phyloP scores from a whole-genome alignment of 1,284 basidiomycete genomes.

The Wallemia ichthyophaga region DNA sequence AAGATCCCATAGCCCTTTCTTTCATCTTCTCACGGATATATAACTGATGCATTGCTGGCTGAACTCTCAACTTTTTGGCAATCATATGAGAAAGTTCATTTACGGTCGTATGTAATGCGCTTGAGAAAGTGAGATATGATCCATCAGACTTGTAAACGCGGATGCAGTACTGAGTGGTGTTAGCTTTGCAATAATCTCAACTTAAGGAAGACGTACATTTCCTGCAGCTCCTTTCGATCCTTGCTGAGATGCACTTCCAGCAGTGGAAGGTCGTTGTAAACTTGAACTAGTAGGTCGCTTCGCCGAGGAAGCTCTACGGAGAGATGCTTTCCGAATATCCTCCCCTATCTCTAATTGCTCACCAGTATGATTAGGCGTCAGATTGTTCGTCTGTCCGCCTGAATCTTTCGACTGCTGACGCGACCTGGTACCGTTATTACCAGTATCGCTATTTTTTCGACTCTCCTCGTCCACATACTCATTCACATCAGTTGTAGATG shows the following conservation, averaged over 20 bases:
- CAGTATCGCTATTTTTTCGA: not conserved
- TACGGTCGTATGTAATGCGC: slow-evolving; percentile 35
- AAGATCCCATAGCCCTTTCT: slow-evolving; percentile 23
- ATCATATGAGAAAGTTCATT: slow-evolving; percentile 33
- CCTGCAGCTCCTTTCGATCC: not conserved
- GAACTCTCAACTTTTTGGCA: slow-evolving; percentile 21
- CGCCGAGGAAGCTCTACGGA: not conserved
- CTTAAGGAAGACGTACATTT: not conserved
- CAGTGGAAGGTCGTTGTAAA: not conserved
- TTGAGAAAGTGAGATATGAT: slow-evolving; percentile 37
- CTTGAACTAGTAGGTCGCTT: not conserved
- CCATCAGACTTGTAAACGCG: slow-evolving; percentile 51
- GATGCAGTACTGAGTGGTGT: slow-evolving; percentile 18
- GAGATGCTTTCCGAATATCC: not conserved
- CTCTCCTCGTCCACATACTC: not conserved
- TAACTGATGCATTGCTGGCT: slow-evolving; percentile 32
- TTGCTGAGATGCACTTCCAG: not conserved
- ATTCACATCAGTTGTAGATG: not conserved
- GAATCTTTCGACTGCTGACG: not conserved
- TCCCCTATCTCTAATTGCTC: not conserved
- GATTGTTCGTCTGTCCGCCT: not conserved
- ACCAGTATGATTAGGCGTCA: not conserved
- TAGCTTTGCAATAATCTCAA: not conserved
- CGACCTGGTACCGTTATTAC: not conserved
- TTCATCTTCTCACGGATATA: slow-evolving; percentile 57